Base-by-base conservation (phyloP, 306 rosid species). In the Erythrophleum fordii region DNA sequence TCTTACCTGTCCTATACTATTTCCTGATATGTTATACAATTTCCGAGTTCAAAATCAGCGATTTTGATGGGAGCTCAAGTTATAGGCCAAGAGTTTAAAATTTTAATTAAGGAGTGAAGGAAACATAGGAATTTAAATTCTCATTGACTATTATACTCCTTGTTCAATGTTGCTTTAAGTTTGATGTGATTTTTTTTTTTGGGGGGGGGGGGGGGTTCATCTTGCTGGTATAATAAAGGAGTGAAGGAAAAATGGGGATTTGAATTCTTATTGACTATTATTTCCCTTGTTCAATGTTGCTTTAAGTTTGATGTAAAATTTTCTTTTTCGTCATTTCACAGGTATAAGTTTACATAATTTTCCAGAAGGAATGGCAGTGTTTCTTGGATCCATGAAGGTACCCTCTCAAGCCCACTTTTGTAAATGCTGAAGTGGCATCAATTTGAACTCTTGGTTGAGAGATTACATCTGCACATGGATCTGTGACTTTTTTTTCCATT, bases 281-380 rank as follows among this genome's bases (percentile, higher is more conserved):
- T 55, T 71, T n/a, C 71, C 35, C 67, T 34, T 45, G 61, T 73
- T 58, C 59, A 44, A 6, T 56, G 62, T 39, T 79, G 67, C 58
- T 58, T 28, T 28, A 20, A 34, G 56, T 73, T 80, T 65, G 62
- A 56, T 17, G 44, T 41, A 60, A 48, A 23, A 13, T 20, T 56
- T 61, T 72, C 10, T 37, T 69, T 75, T 17, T 52, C 62, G 39
- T 59, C 76, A n/a, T 72, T 37, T 42, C 23, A 1, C 81, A 96
- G 99, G 99, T 83, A 93, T 96, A 90, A 96, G 99, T 85, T 90
- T 96, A 82, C 99, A 96, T 85, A 96, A 93, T 76, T 93, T 96
- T 84, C 99, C 99, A 4, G 99, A 96, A 90, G 99, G 99, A 75
- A 96, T 96, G 99, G 99, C 99, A 0, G 99, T 96, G 60, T 96